Conservation (phyloP, 352 stramenopile genomes). For the Nothophytophthora sp. region DNA sequence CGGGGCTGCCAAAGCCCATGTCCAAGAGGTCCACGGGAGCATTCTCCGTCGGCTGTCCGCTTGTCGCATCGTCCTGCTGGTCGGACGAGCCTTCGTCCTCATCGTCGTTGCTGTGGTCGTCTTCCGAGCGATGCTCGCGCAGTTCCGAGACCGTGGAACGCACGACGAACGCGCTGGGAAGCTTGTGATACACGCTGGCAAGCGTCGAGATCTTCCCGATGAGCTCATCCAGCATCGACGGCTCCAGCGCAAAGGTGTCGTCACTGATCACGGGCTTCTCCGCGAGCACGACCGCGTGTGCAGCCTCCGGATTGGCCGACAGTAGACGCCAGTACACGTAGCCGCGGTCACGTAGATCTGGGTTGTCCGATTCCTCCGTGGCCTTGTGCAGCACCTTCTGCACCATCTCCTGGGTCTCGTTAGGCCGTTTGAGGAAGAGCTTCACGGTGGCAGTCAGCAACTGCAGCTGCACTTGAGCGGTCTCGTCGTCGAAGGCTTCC, state of each 20-base stretch:
- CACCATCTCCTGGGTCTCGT: slow-evolving; percentile 98
- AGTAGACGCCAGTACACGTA: slow-evolving; percentile 98
- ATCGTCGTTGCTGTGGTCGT: slow-evolving; percentile 69
- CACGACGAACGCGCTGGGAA: slow-evolving; percentile 81
- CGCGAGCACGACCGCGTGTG: slow-evolving; percentile 97
- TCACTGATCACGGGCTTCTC: slow-evolving; percentile 99
- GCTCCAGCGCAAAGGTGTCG: slow-evolving; percentile 96
- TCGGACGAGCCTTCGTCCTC: slow-evolving; percentile 68
- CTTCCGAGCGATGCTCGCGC: slow-evolving; percentile 66
- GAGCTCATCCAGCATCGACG: slow-evolving; percentile 94
- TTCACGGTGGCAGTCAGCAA: slow-evolving; percentile 97
- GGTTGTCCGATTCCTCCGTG: slow-evolving; percentile 95
- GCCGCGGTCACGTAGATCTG: slow-evolving; percentile 97
- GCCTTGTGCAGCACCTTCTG: slow-evolving; percentile 93
- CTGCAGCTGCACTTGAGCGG: slow-evolving; percentile 92
- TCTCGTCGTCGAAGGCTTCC: slow-evolving; percentile 93
- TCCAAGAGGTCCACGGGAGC: slow-evolving; percentile 82
- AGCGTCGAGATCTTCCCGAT: slow-evolving; percentile 98
- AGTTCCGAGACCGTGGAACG: slow-evolving; percentile 82
- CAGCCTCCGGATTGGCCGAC: slow-evolving; percentile 97
- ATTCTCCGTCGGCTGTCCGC: too few relatives aligned
- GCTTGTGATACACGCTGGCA: slow-evolving; percentile 98
- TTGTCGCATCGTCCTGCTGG: slow-evolving; percentile 24
- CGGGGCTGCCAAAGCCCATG: slow-evolving; percentile 73
- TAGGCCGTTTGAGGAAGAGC: slow-evolving; percentile 98